Evolutionary conservation across 257 asterid genomes (phyloP).

Genomic region (Nicotiana undulata): DNA sequence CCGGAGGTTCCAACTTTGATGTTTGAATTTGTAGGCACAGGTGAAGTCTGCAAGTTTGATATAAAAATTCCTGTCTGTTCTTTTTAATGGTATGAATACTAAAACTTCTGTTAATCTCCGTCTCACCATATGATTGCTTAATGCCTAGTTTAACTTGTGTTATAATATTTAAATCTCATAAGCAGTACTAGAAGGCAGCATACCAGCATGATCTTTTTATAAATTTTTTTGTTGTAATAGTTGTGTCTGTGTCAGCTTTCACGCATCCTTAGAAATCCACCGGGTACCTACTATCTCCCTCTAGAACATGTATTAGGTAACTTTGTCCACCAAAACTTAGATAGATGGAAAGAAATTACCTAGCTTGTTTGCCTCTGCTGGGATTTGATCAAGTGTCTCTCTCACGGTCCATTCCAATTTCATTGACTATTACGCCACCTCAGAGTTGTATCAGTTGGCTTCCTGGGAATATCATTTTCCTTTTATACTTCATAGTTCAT

Average conservation of each 20-base stretch:
- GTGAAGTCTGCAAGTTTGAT: slow-evolving; percentile 28
- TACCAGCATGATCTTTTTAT: background rate
- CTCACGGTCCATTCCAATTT: background rate
- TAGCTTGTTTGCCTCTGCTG: background rate
- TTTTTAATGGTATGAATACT: background rate
- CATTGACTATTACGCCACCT: background rate
- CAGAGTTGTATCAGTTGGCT: background rate
- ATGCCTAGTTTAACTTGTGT: background rate
- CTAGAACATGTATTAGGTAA: background rate
- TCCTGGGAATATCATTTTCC: background rate
- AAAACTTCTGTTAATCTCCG: background rate
- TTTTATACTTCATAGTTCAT: background rate
- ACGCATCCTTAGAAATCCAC: background rate
- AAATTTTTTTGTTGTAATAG: background rate
- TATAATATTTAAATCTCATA: background rate
- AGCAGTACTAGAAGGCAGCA: background rate
- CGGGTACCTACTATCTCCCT: background rate
- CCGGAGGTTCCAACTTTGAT: slow-evolving; percentile 96
- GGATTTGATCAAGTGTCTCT: background rate
- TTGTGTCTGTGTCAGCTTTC: background rate
- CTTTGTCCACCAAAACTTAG: background rate
- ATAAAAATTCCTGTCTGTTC: background rate
- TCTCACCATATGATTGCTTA: background rate
- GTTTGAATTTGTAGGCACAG: slow-evolving; percentile 98
- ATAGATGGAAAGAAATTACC: background rate